A percentile compares a stretch with the other conserved stretches of the same genome.
These are phyloP conservation scores for Macrophomina tecta DNA, from an alignment of 2,329 filamentous ascomycete genomes.

Conservation along the genomic window DNA sequence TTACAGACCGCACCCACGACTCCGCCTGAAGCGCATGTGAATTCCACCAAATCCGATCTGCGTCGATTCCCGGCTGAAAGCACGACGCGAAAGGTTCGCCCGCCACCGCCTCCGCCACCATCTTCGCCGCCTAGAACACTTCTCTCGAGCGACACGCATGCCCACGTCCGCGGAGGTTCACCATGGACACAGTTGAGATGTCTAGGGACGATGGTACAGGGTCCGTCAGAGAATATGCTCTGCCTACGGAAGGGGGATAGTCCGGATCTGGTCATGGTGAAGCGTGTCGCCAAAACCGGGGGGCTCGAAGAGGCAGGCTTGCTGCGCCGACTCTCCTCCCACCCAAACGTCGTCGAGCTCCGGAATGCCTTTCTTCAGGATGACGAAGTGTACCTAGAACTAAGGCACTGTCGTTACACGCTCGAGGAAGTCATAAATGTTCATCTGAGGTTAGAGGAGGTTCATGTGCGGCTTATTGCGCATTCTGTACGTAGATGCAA, in stretches of 20 bases:
- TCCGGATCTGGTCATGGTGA: constrained; percentile 1
- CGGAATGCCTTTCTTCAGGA: constrained; percentile 30
- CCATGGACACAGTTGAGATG: constrained; percentile 8
- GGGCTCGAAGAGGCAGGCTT: constrained; percentile 2
- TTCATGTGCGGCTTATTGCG: constrained; percentile 28
- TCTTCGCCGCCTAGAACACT: not conserved
- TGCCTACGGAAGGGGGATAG: not conserved
- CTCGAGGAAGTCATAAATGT: constrained; percentile 21
- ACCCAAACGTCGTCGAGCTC: constrained; percentile 7
- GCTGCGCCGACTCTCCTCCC: constrained; percentile 13
- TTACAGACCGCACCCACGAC: not conserved
- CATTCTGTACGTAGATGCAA: not conserved
- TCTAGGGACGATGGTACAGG: constrained; percentile 6
- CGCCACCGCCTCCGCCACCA: not conserved
- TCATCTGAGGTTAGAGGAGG: constrained; percentile 27
- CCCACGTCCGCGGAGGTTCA: not conserved
- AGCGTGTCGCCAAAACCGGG: not conserved
- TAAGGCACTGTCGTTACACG: constrained; percentile 31
- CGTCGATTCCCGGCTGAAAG: not conserved
- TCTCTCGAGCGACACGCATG: not conserved
- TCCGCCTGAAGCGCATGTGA: not conserved
- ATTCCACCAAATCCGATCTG: not conserved
- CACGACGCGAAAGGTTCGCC: not conserved
- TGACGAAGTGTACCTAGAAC: constrained; percentile 30
- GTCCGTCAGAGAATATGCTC: not conserved